A percentile compares a stretch with the other conserved stretches of the same genome.
These are phyloP conservation scores for Monosporascus sp. DNA, from an alignment of 2,329 filamentous ascomycete genomes.

Conservation along the genomic window DNA sequence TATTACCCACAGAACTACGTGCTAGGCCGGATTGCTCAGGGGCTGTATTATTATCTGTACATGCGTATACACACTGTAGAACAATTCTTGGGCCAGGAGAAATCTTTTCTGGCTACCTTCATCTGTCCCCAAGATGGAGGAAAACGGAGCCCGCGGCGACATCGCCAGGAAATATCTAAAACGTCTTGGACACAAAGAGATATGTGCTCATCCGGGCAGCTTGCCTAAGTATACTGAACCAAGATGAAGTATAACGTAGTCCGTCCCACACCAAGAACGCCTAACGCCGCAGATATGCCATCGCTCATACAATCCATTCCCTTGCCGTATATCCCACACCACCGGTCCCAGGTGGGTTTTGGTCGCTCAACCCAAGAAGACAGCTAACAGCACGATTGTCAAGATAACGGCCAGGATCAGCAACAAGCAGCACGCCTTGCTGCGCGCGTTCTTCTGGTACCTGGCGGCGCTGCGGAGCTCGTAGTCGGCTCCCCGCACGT, in stretches of 20 bases:
- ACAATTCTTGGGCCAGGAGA: no score
- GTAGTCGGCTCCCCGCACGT: constrained; percentile 78
- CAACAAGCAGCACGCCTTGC: constrained; percentile 88
- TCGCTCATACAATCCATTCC: background rate
- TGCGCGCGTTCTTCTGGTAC: constrained; percentile 92
- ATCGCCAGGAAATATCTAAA: constrained; percentile 5
- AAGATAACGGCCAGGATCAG: constrained; percentile 84
- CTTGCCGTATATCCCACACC: background rate
- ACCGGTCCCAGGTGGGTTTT: background rate
- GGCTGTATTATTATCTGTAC: no score
- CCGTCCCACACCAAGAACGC: constrained; percentile 5
- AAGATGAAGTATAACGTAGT: background rate
- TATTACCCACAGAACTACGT: no score
- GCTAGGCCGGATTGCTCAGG: no score
- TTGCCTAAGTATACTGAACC: no score
- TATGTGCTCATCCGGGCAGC: no score
- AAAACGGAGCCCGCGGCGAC: no score
- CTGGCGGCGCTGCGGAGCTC: constrained; percentile 81
- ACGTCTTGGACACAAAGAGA: constrained; percentile 5
- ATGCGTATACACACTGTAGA: no score
- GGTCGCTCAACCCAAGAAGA: constrained; percentile 60
- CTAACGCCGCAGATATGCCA: constrained; percentile 12
- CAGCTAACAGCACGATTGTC: constrained; percentile 82
- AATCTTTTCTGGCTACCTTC: no score
- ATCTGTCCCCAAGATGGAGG: no score